These are phyloP conservation scores for Pulveroboletus sp. DNA, from an alignment of 768 basidiomycete genomes.

Conservation along the genomic window DNA sequence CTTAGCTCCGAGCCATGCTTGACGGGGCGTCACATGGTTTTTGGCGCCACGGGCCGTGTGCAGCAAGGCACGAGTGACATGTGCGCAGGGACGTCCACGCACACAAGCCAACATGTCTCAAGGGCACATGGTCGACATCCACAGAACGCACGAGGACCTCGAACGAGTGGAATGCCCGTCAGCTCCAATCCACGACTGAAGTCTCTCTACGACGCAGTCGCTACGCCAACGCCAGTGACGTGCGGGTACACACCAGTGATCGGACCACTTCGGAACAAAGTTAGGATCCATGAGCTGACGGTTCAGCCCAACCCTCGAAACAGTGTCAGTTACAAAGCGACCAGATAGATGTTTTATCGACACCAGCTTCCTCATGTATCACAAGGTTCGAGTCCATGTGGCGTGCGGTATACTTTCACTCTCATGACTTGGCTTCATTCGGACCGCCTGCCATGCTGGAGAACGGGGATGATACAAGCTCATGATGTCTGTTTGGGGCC, in stretches of 20 bases:
- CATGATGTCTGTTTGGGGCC: too few relatives aligned
- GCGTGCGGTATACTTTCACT: background rate
- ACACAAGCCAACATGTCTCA: background rate
- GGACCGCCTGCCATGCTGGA: too few relatives aligned
- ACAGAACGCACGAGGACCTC: background rate
- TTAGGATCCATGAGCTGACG: constrained; percentile 12
- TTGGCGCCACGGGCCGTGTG: background rate
- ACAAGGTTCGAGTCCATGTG: constrained; percentile 3
- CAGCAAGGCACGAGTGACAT: background rate
- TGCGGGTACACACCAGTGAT: background rate
- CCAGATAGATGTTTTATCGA: too few relatives aligned
- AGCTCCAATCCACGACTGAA: too few relatives aligned
- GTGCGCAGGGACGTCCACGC: too few relatives aligned
- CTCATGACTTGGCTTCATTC: too few relatives aligned
- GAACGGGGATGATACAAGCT: too few relatives aligned
- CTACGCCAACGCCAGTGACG: too few relatives aligned
- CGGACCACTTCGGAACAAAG: constrained; percentile 9
- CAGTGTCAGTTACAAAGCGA: too few relatives aligned
- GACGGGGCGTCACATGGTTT: constrained; percentile 10
- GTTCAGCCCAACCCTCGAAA: background rate
- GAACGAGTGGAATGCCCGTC: too few relatives aligned
- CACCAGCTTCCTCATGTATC: background rate
- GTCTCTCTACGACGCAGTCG: too few relatives aligned
- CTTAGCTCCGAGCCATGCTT: background rate
- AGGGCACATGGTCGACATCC: constrained; percentile 11